These are phyloP conservation scores for Agastache rugosa DNA, from an alignment of 257 asterid genomes.

Conservation along the genomic window DNA sequence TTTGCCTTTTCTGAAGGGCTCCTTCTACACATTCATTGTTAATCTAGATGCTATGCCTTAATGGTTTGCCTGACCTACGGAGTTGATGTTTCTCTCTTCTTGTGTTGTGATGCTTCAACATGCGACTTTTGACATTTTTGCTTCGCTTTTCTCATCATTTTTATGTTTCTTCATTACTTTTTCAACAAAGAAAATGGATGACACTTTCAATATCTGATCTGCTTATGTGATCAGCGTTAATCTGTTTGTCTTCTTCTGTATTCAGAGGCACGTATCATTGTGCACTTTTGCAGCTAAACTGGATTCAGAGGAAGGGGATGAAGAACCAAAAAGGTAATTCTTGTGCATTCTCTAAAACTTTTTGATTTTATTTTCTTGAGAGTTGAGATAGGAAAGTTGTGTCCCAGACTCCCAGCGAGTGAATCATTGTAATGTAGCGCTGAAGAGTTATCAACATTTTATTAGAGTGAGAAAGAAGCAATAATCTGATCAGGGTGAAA, in stretches of 20 bases:
- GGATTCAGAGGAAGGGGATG: constrained; percentile 45
- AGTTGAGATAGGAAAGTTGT: background rate
- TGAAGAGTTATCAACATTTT: background rate
- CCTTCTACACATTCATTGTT: background rate
- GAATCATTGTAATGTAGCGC: background rate
- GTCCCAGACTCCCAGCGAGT: background rate
- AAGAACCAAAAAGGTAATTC: constrained; percentile 49
- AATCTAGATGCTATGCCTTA: background rate
- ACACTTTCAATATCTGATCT: constrained; percentile 13
- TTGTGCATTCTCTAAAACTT: constrained; percentile 1
- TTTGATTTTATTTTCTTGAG: constrained; percentile 4
- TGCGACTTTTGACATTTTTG: background rate
- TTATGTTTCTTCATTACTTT: background rate
- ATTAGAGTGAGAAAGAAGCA: background rate
- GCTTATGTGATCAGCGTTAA: constrained; percentile 23
- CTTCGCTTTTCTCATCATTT: background rate
- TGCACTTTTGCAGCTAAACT: constrained; percentile 42
- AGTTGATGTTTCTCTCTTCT: constrained; percentile 1
- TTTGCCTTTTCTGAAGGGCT: background rate
- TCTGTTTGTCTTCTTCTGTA: background rate
- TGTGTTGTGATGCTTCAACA: constrained; percentile 11
- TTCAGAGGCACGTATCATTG: constrained; percentile 48
- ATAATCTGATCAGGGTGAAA: constrained; percentile 5
- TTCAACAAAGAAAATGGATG: background rate
- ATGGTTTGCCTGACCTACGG: background rate